Evolutionary conservation across 352 stramenopile genomes (phyloP).

Genomic region (Pythium diclinum): DNA sequence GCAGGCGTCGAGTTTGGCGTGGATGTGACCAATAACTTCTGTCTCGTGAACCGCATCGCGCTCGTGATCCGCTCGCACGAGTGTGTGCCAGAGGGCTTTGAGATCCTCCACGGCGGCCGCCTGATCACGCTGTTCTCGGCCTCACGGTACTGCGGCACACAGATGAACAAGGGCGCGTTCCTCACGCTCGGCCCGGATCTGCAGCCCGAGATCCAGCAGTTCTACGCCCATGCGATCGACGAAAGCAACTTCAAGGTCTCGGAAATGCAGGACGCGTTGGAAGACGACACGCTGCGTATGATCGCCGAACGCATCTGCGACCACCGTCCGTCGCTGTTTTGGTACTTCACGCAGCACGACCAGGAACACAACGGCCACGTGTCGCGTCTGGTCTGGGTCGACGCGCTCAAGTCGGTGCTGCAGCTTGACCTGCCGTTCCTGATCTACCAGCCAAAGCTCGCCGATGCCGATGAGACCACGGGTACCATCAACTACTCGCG

Average conservation of each 20-base stretch:
- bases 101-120: slow-evolving; percentile 85
- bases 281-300: slow-evolving; percentile 90
- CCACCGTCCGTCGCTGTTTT: slow-evolving; percentile 90
- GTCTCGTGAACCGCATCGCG: slow-evolving; percentile 90
- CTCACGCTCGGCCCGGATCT: slow-evolving; percentile 88
- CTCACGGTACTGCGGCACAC: slow-evolving; percentile 89
- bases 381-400: slow-evolving; percentile 86
- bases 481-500: slow-evolving; percentile 91
- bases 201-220: slow-evolving; percentile 93
- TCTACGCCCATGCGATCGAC: slow-evolving; percentile 88
- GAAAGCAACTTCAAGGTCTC: slow-evolving; percentile 73
- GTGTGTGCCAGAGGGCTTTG: slow-evolving; percentile 90
- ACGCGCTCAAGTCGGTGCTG: slow-evolving; percentile 90
- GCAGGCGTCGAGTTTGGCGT: slow-evolving; percentile 92
- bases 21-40: slow-evolving; percentile 93
- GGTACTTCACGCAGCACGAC: slow-evolving; percentile 93
- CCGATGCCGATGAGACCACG: slow-evolving; percentile 73
- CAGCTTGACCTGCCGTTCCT: slow-evolving; percentile 90
- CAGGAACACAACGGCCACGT: slow-evolving; percentile 86
- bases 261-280: slow-evolving; percentile 75
- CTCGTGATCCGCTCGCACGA: slow-evolving; percentile 93
- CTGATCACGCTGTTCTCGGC: slow-evolving; percentile 92
- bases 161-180: slow-evolving; percentile 93
- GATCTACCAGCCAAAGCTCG: slow-evolving; percentile 86
- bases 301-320: slow-evolving; percentile 93